Evolutionary conservation across 805 yeast species (phyloP), one percentile per base, ranked within the genome.

Genomic region (Lipomyces spencermartinsiae): DNA sequence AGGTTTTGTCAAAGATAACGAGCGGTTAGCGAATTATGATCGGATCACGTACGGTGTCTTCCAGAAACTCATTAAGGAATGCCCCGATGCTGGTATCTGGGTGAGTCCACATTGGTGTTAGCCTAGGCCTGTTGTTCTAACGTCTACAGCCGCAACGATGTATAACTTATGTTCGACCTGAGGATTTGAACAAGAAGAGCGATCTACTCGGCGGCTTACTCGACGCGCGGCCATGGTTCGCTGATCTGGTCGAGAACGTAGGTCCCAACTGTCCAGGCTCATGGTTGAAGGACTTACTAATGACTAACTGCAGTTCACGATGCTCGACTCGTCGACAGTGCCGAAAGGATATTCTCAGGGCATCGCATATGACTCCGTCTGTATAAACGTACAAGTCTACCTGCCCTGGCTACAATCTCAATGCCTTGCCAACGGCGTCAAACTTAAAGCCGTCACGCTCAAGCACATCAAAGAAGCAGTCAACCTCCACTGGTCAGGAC

Each of bases 311-410:
- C 49, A 65, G 65, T 63, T 63, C 35, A 56, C 62, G n/a, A 33
- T 9, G 53, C 43, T 88, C 22, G 75, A 80, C 9, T 53, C 71
- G 5, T 72, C 69, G 0, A 80, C 83, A 39, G 76, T 88, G 43
- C 89, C 89, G 4, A 73, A 73, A 9, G 90, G 89, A 0, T 86
- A 80, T 1, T 80, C 72, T 9, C 88, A 78, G 73, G 96, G 93
- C 12, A 82, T 88, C 61, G 74, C 74, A 4, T 78, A 78, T 73
- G 83, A 83, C 53, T 84, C 90, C 0, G 83, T 88, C 55, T 86
- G 89, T 19, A 83, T 89, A 51, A 82, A 90, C 2, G 86, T 88
- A 2, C 83, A 86, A 1, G 80, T 83, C 33, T 89, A 89, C 74
- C 78, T 89, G 58, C 76, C 83, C 39, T 89, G 81, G 75, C 78